Conservation (phyloP, 164 flowering plant genomes). For the Magnolia changhungtana region DNA sequence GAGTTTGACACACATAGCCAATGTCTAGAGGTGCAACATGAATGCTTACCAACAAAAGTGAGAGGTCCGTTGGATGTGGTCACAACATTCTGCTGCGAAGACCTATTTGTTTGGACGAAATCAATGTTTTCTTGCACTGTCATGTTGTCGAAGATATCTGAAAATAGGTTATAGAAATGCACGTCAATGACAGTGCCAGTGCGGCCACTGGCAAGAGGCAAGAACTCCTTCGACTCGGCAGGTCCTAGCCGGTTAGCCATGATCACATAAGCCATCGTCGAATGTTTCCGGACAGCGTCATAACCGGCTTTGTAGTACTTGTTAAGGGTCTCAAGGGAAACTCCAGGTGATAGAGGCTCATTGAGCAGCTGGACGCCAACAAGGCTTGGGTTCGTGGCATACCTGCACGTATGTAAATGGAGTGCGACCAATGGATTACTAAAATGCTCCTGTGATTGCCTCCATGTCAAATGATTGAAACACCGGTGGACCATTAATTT, state of each 20-base stretch:
- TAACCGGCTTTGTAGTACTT: slow-evolving; percentile 61
- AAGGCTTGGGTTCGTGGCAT: slow-evolving; percentile 49
- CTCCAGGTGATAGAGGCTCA: slow-evolving; percentile 59
- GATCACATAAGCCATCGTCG: slow-evolving; percentile 46
- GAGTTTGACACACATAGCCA: too few relatives aligned
- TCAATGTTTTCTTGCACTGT: slow-evolving; percentile 59
- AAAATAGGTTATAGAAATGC: slow-evolving; percentile 59
- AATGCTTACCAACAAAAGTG: slow-evolving; percentile 50
- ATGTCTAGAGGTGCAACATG: neutral
- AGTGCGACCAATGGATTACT: neutral
- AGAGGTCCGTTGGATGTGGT: slow-evolving; percentile 59
- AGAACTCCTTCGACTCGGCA: slow-evolving; percentile 42
- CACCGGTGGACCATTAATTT: too few relatives aligned
- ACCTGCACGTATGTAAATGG: slow-evolving; percentile 25
- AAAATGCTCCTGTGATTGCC: neutral
- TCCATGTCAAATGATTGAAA: too few relatives aligned
- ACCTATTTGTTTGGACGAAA: slow-evolving; percentile 38
- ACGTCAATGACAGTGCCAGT: slow-evolving; percentile 49
- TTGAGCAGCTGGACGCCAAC: slow-evolving; percentile 64
- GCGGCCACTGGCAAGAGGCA: slow-evolving; percentile 43
- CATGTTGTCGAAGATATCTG: slow-evolving; percentile 25
- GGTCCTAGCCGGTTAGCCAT: slow-evolving; percentile 43
- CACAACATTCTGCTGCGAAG: slow-evolving; percentile 29
- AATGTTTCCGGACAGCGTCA: slow-evolving; percentile 50
- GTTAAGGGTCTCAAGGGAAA: slow-evolving; percentile 31